Evolutionary conservation across 2,329 filamentous ascomycete genomes (phyloP).

Genomic region (Amauroascus niger): DNA sequence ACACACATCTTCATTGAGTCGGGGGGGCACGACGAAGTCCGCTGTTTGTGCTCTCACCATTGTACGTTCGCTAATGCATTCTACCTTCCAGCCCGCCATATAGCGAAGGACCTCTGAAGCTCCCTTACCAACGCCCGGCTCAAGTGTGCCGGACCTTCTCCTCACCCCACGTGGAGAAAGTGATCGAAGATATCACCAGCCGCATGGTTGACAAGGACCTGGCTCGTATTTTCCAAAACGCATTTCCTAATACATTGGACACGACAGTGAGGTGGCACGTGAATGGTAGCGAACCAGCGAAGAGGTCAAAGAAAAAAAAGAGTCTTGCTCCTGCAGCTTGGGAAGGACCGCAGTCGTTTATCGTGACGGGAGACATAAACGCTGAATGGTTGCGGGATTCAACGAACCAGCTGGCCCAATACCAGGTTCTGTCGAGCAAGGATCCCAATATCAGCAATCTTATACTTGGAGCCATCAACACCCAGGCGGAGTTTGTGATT

Average conservation of each 20-base stretch:
- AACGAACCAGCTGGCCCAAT: constrained; percentile 85
- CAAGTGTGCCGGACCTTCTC: constrained; percentile 78
- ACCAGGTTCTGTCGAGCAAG: constrained; percentile 73
- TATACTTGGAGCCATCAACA: constrained; percentile 89
- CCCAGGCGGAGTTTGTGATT: constrained; percentile 90
- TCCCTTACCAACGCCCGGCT: constrained; percentile 80
- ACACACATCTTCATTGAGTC: too few species aligned
- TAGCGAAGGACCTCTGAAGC: constrained; percentile 64
- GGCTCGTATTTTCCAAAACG: constrained; percentile 86
- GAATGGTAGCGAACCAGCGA: constrained; percentile 43
- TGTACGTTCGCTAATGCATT: too few species aligned
- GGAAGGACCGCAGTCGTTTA: constrained; percentile 80
- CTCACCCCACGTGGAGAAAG: constrained; percentile 74
- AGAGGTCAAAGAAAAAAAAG: constrained; percentile 33
- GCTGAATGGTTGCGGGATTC: constrained; percentile 89
- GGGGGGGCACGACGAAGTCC: too few species aligned
- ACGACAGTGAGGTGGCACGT: constrained; percentile 85
- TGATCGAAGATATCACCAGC: constrained; percentile 71
- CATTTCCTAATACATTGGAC: constrained; percentile 84
- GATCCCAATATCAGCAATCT: constrained; percentile 68
- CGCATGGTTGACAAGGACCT: constrained; percentile 78
- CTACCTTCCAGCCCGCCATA: constrained; percentile 55
- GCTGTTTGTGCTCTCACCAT: too few species aligned
- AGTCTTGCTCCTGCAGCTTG: constrained; percentile 52
- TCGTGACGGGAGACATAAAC: constrained; percentile 88